These are phyloP conservation scores for Luzula sylvatica DNA, from an alignment of 176 grass and related monocot genomes.

Conservation along the genomic window DNA sequence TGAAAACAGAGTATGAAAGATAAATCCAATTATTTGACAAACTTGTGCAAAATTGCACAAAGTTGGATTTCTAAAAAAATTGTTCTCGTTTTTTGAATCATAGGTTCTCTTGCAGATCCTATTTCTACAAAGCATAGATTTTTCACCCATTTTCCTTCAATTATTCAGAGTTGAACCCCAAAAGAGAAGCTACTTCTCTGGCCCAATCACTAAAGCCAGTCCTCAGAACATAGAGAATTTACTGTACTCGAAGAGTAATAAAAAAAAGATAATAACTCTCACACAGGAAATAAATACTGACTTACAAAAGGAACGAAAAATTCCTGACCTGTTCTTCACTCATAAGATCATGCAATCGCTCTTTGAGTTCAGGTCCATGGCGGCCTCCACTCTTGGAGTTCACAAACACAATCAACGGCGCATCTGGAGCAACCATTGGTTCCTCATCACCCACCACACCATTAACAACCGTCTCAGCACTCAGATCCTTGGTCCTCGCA, in stretches of 20 bases:
- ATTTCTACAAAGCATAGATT: no score
- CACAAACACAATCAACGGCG: slow-evolving; percentile 80
- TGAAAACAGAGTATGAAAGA: no score
- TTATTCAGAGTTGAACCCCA: no score
- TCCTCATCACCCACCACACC: neutral
- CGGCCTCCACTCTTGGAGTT: slow-evolving; percentile 83
- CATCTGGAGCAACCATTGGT: slow-evolving; percentile 22
- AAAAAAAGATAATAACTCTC: neutral
- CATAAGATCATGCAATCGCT: slow-evolving; percentile 73
- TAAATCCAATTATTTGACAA: no score
- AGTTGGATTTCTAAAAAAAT: no score
- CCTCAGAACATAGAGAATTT: neutral
- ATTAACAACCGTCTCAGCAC: no score
- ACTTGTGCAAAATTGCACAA: no score
- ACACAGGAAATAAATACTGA: neutral
- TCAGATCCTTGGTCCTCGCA: slow-evolving; percentile 36
- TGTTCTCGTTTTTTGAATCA: no score
- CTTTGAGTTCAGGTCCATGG: slow-evolving; percentile 68
- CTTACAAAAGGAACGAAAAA: neutral
- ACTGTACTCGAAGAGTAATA: neutral
- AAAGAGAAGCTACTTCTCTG: no score
- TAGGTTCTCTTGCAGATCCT: no score
- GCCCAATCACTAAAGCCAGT: no score
- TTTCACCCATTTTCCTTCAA: no score
- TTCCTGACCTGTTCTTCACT: slow-evolving; percentile 81